Evolutionary conservation across 805 yeast species (phyloP).

Genomic region (Clavispora santaluciae): DNA sequence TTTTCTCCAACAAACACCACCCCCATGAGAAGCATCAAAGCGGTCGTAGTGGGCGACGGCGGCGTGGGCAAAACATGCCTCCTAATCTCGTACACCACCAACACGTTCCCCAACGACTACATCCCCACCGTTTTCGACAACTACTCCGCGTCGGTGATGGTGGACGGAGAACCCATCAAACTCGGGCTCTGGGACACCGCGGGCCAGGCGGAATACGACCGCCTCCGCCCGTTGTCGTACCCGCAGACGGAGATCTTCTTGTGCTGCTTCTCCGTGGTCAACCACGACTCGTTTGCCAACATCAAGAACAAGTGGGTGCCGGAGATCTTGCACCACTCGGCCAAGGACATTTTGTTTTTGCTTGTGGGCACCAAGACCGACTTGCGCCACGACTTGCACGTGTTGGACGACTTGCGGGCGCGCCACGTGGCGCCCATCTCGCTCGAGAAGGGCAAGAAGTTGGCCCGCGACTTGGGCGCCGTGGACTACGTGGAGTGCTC

Average conservation of each 20-base stretch:
- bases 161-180: constrained; percentile 76
- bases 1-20: background rate
- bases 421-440: constrained; percentile 60
- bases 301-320: constrained; percentile 76
- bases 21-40: constrained; percentile 77
- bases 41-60: constrained; percentile 94
- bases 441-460: constrained; percentile 53
- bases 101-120: constrained; percentile 89
- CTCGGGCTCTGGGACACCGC: constrained; percentile 95
- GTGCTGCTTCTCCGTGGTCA: constrained; percentile 79
- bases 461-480: constrained; percentile 70
- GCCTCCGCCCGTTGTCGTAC: constrained; percentile 82
- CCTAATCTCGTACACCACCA: constrained; percentile 83
- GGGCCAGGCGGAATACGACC: constrained; percentile 88
- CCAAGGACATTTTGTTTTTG: constrained; percentile 60
- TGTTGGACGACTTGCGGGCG: constrained; percentile 62
- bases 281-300: constrained; percentile 75
- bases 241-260: constrained; percentile 90
- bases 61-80: constrained; percentile 94
- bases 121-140: constrained; percentile 94
- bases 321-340: constrained; percentile 80
- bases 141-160: constrained; percentile 80
- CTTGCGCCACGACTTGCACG: constrained; percentile 74
- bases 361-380: constrained; percentile 88
- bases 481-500: constrained; percentile 81